Percentiles rank a stretch among this genome's conserved stretches.
phyloP scores from a whole-genome alignment of 176 grass and related monocot species.

The Chrysopogon serrulatus region DNA sequence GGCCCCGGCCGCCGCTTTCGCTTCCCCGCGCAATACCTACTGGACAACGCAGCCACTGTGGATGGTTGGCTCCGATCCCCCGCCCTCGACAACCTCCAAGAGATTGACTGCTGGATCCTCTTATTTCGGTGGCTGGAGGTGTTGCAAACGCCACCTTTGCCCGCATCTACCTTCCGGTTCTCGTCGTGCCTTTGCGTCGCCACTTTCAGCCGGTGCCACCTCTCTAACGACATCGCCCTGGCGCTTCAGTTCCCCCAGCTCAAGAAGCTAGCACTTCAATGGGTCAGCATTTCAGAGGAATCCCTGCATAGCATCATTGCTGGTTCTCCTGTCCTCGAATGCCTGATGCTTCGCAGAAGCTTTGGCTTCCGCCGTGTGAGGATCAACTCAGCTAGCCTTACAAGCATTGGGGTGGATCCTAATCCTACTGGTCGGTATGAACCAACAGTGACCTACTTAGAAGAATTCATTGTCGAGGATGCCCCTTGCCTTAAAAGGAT shows the following conservation, averaged over 20 bases:
- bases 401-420: not conserved
- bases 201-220: not conserved
- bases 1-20: not conserved
- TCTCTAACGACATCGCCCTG: not conserved
- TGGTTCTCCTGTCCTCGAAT: not conserved
- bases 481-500: constrained; percentile 11
- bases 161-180: constrained; percentile 22
- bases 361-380: not conserved
- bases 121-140: too few species aligned
- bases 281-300: not conserved
- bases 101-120: not conserved
- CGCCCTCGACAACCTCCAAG: not conserved
- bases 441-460: too few species aligned
- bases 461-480: not conserved
- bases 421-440: not conserved
- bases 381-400: not conserved
- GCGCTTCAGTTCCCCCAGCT: not conserved
- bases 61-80: not conserved
- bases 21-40: not conserved
- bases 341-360: not conserved
- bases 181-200: not conserved
- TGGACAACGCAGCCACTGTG: not conserved
- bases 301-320: not conserved
- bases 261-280: too few species aligned
- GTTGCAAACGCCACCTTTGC: not conserved